Base-by-base conservation (phyloP, 352 stramenopile species). In the Phytophthora podocarpi region DNA sequence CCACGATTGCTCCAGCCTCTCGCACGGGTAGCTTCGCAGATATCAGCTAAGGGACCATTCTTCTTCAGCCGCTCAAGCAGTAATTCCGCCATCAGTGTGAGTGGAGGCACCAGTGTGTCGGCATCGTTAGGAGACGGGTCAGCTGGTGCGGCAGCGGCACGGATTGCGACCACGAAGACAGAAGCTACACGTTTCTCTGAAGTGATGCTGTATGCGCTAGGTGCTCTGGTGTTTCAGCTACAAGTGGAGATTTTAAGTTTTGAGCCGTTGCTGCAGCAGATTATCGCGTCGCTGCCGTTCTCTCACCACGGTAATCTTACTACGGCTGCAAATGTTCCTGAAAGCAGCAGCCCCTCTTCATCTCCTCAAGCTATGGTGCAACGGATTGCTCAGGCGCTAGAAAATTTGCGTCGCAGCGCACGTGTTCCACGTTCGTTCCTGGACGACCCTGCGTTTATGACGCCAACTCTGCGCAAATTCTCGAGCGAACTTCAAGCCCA, bases 181-280 rank as follows among this genome's bases (percentile, higher is more conserved):
- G 82, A 91, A 35, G 83, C 85, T 13, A 87, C 75, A 26, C 77
- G 77, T 27, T 91, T 95, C 26, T 76, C 78, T 1, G 85, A 95
- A 39, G 74, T 92, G 31, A 74, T 91, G 47, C 26, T 96, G n/a
- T 93, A 91, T 47, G 79, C 82, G 6, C 41, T 96, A 20, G 77
- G 78, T 11, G 78, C 85, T 30, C 61, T 96, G 26, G 64, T 87
- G n/a, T 89, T 76, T 16, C 87, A 95, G 51, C 59, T 96, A 1
- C 87, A 96, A 62, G 65, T 63, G 9, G 85, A 91, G 28, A 70
- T 92, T 21, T 55, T 94, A 45, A 84, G 74, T 43, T 96, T 92
- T 37, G 78, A 89, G 40, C 85, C 82, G 5, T 59, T 96, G 13
- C 58, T 94, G 10, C 60, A 74, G 21, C 81, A 91, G 40, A 81